Percentiles rank a stretch among this genome's conserved stretches.
Evolutionary conservation across 2,329 filamentous ascomycete genomes (phyloP).

Genomic region (Chrysoporthe puriensis): DNA sequence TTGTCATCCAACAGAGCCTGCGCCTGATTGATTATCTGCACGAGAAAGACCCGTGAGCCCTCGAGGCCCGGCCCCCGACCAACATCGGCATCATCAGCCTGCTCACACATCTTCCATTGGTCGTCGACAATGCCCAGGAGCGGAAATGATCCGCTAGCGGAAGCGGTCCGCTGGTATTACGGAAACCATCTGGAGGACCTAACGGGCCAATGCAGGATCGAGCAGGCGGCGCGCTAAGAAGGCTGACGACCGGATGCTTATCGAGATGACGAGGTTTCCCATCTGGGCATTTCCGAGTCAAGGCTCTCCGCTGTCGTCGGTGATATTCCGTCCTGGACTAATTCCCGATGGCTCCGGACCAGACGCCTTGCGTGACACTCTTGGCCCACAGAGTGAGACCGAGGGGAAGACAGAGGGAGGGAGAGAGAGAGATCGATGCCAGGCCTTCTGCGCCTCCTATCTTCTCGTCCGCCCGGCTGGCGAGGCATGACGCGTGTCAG

Average conservation of each 20-base stretch:
- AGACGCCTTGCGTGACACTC: background rate
- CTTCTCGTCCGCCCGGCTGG: background rate
- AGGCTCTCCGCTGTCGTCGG: background rate
- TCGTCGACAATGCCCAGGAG: background rate
- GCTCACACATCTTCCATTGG: background rate
- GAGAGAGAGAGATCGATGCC: background rate
- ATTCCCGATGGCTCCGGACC: slow-evolving; percentile 4
- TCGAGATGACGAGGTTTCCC: background rate
- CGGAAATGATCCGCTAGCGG: slow-evolving; percentile 19
- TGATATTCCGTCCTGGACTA: background rate
- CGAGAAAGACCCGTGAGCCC: background rate
- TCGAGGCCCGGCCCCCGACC: background rate
- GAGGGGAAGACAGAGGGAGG: background rate
- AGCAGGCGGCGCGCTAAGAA: background rate
- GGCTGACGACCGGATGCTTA: background rate
- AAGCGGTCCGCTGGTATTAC: slow-evolving; percentile 1
- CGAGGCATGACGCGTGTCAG: background rate
- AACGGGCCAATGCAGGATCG: slow-evolving; percentile 22
- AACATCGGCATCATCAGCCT: background rate
- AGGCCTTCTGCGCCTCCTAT: background rate
- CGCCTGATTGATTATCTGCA: background rate
- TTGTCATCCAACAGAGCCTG: too few relatives aligned
- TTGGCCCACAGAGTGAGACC: background rate
- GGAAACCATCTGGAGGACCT: background rate
- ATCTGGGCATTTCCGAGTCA: background rate